Base-by-base conservation (phyloP, 2,329 filamentous ascomycete genomes). In the Fusarium sambucinum region DNA sequence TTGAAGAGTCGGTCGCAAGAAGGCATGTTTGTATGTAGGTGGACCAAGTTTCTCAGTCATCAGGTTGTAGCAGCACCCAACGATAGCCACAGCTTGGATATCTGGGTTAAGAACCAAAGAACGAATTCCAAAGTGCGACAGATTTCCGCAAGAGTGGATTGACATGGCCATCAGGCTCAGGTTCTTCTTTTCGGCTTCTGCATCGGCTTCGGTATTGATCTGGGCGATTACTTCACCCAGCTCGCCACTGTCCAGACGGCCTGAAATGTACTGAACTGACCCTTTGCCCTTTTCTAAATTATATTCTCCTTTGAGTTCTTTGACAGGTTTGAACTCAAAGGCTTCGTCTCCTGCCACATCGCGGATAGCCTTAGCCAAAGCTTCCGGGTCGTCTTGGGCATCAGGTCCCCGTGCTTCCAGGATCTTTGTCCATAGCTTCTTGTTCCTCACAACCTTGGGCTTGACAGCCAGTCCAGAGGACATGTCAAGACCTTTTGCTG, bases 51-150 rank as follows among this genome's bases (percentile, higher is more conserved):
- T 89, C 80, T 98, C 96, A 0, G 95, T 97, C 71, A 98, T 83
- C 8, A 98, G 88, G 74, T 99, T 99, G 84, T 99, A 98, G 84
- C 96, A 99, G 83, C 96, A 99, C 46, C 96, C 96, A 63, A 99
- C 93, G 76, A 99, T 94, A 59, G 95, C 95, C 23, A 98, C 91
- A n/a, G 94, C 93, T 32, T 89, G 88, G 56, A 98, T 94, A 6
- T 89, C 87, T 1, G 92, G 90, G 76, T 97, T 98, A 59, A 96
- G 81, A 3, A 94, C 80, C 21, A 99, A 86, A 1, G 95, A 96
- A 16, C 93, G 90, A 59, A 99, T 90, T 12, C 92, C 96, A 76
- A 96, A 94, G 78, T 99, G 96, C 1, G 96, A 92, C n/a, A 99
- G 88, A 72, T 99, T 98, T 29, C 96, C 96, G 76, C 96, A 99